Evolutionary conservation across 176 grass and related monocot species (phyloP).

Genomic region (Juncus inflexus): DNA sequence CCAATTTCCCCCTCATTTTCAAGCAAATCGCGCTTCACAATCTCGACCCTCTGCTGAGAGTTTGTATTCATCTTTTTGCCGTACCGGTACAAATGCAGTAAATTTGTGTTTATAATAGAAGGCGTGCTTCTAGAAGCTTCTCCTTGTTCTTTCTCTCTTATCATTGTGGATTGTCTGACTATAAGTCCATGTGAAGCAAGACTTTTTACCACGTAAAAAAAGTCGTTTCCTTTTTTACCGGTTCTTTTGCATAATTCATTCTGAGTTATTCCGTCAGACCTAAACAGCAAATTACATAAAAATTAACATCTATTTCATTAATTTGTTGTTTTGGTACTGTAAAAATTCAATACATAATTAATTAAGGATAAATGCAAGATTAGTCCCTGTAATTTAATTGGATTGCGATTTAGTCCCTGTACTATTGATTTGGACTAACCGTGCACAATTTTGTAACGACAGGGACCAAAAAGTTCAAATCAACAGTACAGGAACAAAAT

Average conservation of each 20-base stretch:
- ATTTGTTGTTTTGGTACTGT: too few relatives aligned
- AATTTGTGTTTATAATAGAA: slow-evolving; percentile 74
- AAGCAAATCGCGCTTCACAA: slow-evolving; percentile 58
- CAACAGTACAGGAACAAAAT: too few relatives aligned
- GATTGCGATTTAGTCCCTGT: too few relatives aligned
- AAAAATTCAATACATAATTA: too few relatives aligned
- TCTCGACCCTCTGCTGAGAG: slow-evolving; percentile 91
- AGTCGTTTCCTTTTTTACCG: slow-evolving; percentile 80
- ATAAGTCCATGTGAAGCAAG: slow-evolving; percentile 67
- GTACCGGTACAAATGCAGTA: slow-evolving; percentile 70
- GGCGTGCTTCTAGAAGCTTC: slow-evolving; percentile 49
- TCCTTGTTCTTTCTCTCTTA: slow-evolving; percentile 69
- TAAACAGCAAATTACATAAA: slow-evolving; percentile 32
- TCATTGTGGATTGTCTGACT: slow-evolving; percentile 71
- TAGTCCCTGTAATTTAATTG: too few relatives aligned
- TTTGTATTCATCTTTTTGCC: slow-evolving; percentile 76
- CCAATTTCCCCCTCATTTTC: slow-evolving; percentile 41
- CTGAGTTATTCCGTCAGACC: slow-evolving; percentile 78
- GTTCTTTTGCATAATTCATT: slow-evolving; percentile 70
- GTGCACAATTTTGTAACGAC: too few relatives aligned
- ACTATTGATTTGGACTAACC: too few relatives aligned
- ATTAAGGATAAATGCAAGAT: too few relatives aligned
- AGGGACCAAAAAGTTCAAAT: too few relatives aligned
- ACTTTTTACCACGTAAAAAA: slow-evolving; percentile 81
- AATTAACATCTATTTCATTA: too few relatives aligned